These are phyloP conservation scores for Neurospora sp. DNA, from an alignment of 2,329 filamentous ascomycete species.

Conservation along the genomic window DNA sequence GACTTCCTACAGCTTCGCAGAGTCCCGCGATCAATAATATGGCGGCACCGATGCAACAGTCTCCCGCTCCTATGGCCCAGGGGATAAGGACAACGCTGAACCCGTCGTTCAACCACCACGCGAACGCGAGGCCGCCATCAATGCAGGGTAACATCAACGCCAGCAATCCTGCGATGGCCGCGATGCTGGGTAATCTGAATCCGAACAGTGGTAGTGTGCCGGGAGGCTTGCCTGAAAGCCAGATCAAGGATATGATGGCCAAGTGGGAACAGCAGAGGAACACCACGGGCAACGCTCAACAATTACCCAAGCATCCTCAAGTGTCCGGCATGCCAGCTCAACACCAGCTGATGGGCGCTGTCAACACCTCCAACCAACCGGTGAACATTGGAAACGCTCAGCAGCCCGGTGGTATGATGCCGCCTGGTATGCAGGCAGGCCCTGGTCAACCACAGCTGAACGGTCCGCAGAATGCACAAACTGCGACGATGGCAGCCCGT, in stretches of 20 bases:
- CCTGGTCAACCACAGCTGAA: constrained; percentile 6
- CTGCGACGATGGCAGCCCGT: constrained; percentile 15
- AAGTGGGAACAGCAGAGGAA: constrained; percentile 34
- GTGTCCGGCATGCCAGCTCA: constrained; percentile 18
- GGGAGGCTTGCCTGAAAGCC: constrained; percentile 35
- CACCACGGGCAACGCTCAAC: constrained; percentile 18
- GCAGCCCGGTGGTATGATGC: constrained; percentile 10
- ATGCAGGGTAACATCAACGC: constrained; percentile 25
- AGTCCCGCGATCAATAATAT: constrained; percentile 51
- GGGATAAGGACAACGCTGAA: constrained; percentile 42
- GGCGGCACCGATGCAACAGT: constrained; percentile 42
- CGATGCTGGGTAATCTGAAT: constrained; percentile 34
- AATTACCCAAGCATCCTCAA: constrained; percentile 20
- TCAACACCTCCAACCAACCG: constrained; percentile 11
- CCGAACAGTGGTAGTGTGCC: constrained; percentile 37
- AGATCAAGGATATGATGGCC: constrained; percentile 40
- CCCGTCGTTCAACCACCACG: constrained; percentile 42
- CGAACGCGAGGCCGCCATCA: constrained; percentile 32
- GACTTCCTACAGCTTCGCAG: constrained; percentile 41
- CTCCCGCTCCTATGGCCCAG: constrained; percentile 34
- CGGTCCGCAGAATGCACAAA: constrained; percentile 10
- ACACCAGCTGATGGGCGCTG: constrained; percentile 8
- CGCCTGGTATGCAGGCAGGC: constrained; percentile 7
- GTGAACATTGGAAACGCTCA: constrained; percentile 12
- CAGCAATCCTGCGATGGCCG: constrained; percentile 28